Evolutionary conservation across 2,329 filamentous ascomycete species (phyloP).

Genomic region (Knufia fluminis): DNA sequence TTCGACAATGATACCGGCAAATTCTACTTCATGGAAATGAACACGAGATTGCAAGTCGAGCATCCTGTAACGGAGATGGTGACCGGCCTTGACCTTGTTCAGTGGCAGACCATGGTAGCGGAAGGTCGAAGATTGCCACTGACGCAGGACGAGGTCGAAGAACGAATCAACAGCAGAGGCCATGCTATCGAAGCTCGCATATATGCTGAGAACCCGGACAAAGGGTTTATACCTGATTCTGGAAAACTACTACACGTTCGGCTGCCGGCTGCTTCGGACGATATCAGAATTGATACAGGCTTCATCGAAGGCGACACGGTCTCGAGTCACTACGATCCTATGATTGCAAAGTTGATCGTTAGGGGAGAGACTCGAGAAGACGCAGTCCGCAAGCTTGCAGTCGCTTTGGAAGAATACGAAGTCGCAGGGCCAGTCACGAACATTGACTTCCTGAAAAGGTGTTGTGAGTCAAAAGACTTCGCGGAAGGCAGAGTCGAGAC

Average conservation of each 20-base stretch:
- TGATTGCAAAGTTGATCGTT: constrained; percentile 97
- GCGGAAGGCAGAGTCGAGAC: constrained; percentile 85
- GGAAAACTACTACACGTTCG: constrained; percentile 75
- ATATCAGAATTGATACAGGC: constrained; percentile 84
- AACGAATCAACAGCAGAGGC: constrained; percentile 62
- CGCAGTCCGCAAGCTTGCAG: constrained; percentile 70
- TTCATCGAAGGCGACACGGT: constrained; percentile 88
- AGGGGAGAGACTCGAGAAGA: constrained; percentile 67
- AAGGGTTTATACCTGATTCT: constrained; percentile 87
- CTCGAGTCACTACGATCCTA: constrained; percentile 91
- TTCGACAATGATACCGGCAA: constrained; percentile 58
- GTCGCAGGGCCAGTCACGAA: constrained; percentile 90
- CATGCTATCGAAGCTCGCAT: constrained; percentile 93
- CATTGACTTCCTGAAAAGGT: constrained; percentile 86
- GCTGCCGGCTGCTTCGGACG: constrained; percentile 55
- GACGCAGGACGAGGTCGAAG: constrained; percentile 55
- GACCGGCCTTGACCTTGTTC: constrained; percentile 69
- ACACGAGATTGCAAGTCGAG: constrained; percentile 84
- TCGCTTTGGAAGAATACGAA: constrained; percentile 79
- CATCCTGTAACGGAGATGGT: constrained; percentile 86
- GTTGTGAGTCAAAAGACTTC: constrained; percentile 75
- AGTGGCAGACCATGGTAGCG: constrained; percentile 90
- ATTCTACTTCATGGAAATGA: constrained; percentile 67
- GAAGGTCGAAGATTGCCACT: constrained; percentile 59
- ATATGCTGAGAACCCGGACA: constrained; percentile 89